Base-by-base conservation (phyloP, 2,329 filamentous ascomycete genomes). In the Diaporthe longicolla region DNA sequence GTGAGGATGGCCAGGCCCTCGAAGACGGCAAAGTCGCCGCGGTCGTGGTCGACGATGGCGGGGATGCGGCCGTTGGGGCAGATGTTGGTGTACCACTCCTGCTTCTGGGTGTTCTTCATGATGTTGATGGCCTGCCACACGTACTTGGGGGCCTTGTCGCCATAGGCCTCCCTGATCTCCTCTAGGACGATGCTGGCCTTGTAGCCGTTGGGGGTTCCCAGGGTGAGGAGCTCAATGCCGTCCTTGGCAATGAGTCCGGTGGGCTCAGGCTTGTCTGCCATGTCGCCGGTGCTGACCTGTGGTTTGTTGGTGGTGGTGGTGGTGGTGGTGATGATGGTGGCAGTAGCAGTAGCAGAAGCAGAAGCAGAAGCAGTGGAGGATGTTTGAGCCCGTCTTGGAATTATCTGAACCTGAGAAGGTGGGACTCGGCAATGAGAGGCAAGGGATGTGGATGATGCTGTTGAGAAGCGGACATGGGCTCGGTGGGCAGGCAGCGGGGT, bases 1-100 rank as follows among this genome's bases (percentile, higher is more conserved):
- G 89, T 86, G 79, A 95, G 87, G 78, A 95, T 95, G 75, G 92
- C 89, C 61, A 91, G 89, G 58, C 91, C 92, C 82, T 97, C 94
- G 78, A 95, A 96, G 37, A 96, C 90, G 57, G 88, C 82, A 69
- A 93, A 89, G 61, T 82, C 87, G 72, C 84, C 84, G 75, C 89
- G 87, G 81, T 93, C 90, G 77, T 93, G 91, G 82, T 93, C 91
- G 40, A 93, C 87, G 61, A 93, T 88, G 61, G 89, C 90, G 2
- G 91, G 90, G 77, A 93, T 92, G 21, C 90, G 87, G 4, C 91
- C 91, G 81, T 93, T 93, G 50, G 91, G 91, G 74, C 88, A 88
- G 40, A 91, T 79, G 50, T 88, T 88, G 0, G 87, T 90, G 83
- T 89, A 93, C 91, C 91, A 93, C 1, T 87, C 85, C 84, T 93